A percentile compares a stretch with the other conserved stretches of the same genome.
Evolutionary conservation across 441 rosid genomes (phyloP).

Genomic region (Daphne laureola): DNA sequence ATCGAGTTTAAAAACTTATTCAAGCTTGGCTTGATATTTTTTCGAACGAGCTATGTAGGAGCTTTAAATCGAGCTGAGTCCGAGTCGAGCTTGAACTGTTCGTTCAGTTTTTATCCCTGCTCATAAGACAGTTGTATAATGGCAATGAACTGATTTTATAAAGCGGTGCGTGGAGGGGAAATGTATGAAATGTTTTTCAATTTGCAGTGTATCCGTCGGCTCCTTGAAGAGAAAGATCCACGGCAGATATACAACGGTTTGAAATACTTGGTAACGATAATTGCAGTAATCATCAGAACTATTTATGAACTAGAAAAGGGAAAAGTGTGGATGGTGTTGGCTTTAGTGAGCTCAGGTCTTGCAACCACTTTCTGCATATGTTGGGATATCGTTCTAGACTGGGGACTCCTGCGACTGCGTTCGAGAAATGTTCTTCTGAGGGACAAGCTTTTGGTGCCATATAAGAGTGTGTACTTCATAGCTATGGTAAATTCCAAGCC

Average conservation of each 20-base stretch:
- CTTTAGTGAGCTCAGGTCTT: constrained; percentile 51
- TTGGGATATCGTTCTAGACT: constrained; percentile 65
- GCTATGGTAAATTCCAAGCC: constrained; percentile 43
- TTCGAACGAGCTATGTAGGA: too few relatives aligned
- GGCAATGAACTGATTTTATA: not conserved
- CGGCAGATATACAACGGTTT: constrained; percentile 44
- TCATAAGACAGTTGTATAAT: not conserved
- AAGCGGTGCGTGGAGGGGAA: too few relatives aligned
- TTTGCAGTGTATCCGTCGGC: constrained; percentile 46
- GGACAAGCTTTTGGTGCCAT: constrained; percentile 51
- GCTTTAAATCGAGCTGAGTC: too few relatives aligned
- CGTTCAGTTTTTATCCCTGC: too few relatives aligned
- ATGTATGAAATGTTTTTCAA: not conserved
- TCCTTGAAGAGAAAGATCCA: constrained; percentile 44
- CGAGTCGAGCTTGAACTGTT: too few relatives aligned
- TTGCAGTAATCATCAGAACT: constrained; percentile 52
- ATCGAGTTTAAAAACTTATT: too few relatives aligned
- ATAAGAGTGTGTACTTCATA: constrained; percentile 48
- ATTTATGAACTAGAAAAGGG: constrained; percentile 49
- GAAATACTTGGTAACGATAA: constrained; percentile 51
- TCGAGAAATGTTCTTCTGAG: constrained; percentile 53
- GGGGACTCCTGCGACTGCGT: constrained; percentile 63
- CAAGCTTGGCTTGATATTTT: too few relatives aligned
- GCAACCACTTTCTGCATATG: constrained; percentile 44
- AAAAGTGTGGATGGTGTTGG: constrained; percentile 42